Evolutionary conservation across 768 basidiomycete genomes (phyloP), one percentile per base, ranked within the genome.

Genomic region (Boletus rubroflammeus): DNA sequence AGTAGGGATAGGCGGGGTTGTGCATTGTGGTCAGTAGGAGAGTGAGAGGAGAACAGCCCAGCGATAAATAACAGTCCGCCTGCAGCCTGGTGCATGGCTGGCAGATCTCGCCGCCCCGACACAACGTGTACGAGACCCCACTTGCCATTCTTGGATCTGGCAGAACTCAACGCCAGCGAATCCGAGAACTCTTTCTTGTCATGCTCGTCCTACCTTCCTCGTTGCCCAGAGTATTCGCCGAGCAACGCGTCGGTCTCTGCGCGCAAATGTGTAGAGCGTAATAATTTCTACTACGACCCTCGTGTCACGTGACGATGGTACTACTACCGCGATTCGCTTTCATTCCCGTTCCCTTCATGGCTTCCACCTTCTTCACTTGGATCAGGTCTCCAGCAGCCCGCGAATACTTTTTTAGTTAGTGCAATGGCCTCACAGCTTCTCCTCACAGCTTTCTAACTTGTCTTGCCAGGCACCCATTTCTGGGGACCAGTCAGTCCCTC

Each of bases 371-470:
- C 76, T 78, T 88, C 68, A 80, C 82, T 65, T 98, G 95, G 95
- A 66, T 91, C 66, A 86, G 88, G 67, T 93, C 91, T 44, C 95
- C 95, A 48, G 92, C 92, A 43, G 90, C 91, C 19, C 79, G 91
- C 63, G 83, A 94, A 62, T 98, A 98, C 73, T 96, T 98, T 76
- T 90, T 97, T 76, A 97, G 95, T 93, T 58, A 59, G 93, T 78
- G 25, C 28, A 21, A n/a, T 6, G 6, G 32, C 13, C 6, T 23
- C 34, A 26, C 47, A 21, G 36, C 59, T 38, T 6, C 29, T 53
- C 25, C 13, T 19, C 47, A 50, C 55, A 53, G n/a, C 21, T n/a
- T 35, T 54, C 62, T 67, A n/a, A 68, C 58, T 26, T 51, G 28
- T 55, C 55, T 45, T 51, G 2, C 31, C 54, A 96, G 93, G 93